A percentile compares a stretch with the other conserved stretches of the same genome.
Evolutionary conservation across 1,284 basidiomycete species (phyloP).

Genomic region (Ceratobasidium sp.): DNA sequence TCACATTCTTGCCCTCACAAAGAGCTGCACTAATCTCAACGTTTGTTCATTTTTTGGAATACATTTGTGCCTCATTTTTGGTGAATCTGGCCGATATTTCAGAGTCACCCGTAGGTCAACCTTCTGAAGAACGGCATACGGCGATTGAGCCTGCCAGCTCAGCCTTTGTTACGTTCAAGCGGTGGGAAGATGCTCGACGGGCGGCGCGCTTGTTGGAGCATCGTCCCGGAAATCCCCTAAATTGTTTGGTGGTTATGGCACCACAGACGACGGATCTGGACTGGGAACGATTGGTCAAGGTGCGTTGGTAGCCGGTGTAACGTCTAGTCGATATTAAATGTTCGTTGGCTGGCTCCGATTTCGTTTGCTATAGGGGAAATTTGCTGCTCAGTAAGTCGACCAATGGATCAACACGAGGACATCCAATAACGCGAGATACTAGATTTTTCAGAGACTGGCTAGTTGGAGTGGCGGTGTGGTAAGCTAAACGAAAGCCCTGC

Average conservation of each 20-base stretch:
- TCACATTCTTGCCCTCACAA: no score
- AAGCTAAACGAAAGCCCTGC: neutral
- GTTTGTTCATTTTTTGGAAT: neutral
- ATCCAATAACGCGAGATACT: neutral
- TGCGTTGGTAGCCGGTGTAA: conserved; percentile 47
- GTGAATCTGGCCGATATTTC: neutral
- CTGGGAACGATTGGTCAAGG: conserved; percentile 59
- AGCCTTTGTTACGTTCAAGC: conserved; percentile 61
- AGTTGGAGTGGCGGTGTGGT: conserved; percentile 51
- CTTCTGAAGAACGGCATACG: conserved; percentile 68
- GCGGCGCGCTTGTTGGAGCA: conserved; percentile 55
- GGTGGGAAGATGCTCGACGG: conserved; percentile 57
- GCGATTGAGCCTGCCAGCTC: conserved; percentile 58
- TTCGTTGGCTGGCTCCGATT: neutral
- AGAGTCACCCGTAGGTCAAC: conserved; percentile 51
- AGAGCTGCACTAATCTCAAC: no score
- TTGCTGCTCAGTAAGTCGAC: conserved; percentile 44
- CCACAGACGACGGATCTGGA: conserved; percentile 60
- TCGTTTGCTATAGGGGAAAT: conserved; percentile 37
- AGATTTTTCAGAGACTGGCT: conserved; percentile 46
- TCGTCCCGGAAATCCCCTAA: conserved; percentile 54
- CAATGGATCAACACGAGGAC: neutral
- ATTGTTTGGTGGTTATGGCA: conserved; percentile 54
- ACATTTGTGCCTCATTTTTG: neutral
- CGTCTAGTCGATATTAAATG: neutral